These are phyloP conservation scores for Podospora fimiseda DNA, from an alignment of 495 filamentous ascomycete genomes.

Conservation along the genomic window DNA sequence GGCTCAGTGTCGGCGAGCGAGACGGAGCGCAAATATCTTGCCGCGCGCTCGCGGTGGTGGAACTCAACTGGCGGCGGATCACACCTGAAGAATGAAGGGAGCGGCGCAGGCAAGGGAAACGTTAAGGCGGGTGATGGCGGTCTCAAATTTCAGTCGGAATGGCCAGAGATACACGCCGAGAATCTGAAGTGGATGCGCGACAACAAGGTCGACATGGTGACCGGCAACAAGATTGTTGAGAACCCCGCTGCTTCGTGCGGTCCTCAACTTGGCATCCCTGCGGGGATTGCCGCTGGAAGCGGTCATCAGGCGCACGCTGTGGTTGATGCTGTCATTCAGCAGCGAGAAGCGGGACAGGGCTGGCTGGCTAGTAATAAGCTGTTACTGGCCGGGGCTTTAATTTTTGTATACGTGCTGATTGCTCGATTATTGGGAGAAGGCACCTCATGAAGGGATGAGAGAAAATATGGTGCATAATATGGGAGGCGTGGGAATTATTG, in stretches of 20 bases:
- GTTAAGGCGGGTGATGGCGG: constrained; percentile 81
- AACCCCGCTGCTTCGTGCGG: constrained; percentile 50
- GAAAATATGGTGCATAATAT: neutral
- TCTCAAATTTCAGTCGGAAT: constrained; percentile 80
- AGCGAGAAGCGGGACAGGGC: constrained; percentile 68
- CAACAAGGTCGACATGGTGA: constrained; percentile 70
- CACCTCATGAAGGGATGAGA: constrained; percentile 4
- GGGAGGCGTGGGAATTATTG: neutral
- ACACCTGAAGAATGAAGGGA: constrained; percentile 37
- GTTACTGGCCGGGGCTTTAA: constrained; percentile 54
- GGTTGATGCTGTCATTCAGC: constrained; percentile 66
- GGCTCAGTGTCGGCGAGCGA: constrained; percentile 78
- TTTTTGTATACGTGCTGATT: constrained; percentile 76
- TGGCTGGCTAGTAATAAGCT: constrained; percentile 77
- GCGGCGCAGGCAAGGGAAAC: constrained; percentile 39
- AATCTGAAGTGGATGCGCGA: constrained; percentile 93
- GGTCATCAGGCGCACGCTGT: constrained; percentile 69
- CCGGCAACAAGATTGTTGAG: constrained; percentile 53
- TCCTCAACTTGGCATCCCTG: constrained; percentile 58
- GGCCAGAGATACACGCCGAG: constrained; percentile 83
- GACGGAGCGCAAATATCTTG: constrained; percentile 69
- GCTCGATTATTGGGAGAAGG: constrained; percentile 59
- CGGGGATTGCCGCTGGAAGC: constrained; percentile 60
- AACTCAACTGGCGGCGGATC: constrained; percentile 94
- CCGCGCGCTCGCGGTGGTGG: constrained; percentile 85